Evolutionary conservation across 768 basidiomycete species (phyloP), one percentile per base, ranked within the genome.

Genomic region (Tulasnella sp.): DNA sequence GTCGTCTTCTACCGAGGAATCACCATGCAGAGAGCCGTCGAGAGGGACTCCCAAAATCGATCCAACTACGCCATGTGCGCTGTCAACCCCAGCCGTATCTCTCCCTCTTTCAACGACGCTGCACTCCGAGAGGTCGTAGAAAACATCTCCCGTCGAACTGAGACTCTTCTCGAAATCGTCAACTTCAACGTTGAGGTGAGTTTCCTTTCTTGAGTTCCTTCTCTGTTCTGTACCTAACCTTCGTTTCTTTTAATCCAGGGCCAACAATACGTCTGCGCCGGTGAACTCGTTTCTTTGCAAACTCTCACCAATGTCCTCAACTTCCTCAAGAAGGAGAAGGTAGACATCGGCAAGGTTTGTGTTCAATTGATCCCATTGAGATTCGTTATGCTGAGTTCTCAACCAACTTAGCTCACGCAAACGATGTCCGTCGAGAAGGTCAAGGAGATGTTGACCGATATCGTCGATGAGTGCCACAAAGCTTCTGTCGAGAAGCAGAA

Each of bases 1-100:
- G 93, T 99, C 77, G 96, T 99, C 34, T 99, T 99, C 86, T 99
- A 98, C 81, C 94, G 97, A 79, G 97, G 97, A 77, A 95, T 99
- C 78, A 99, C 97, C 40, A 99, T 98, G 97, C 97, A 98, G 78
- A 94, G 97, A 29, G 97, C 97, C 34, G 97, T 99, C 72, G 94
- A 97, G 81, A 93, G 97, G 37, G 97, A 99, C 78, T 84, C 90
- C 1, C 84, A 91, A 72, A 95, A 95, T 77, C 88, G 97, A 41
- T 96, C 94, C 32, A 94, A 95, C 79, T 99, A 98, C 77, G 95
- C 94, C 9, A 98, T 99, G 97, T 95, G 95, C 80, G 96, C 97
- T n/a, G 92, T 97, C 76, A 98, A 99, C 80, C 96, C 96, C 3
- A 90, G 93, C 76, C 90, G 96, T 71, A 92, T 99, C 74, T 93